These are phyloP conservation scores for Lentithecium fluviatile DNA, from an alignment of 495 filamentous ascomycete species.

Conservation along the genomic window DNA sequence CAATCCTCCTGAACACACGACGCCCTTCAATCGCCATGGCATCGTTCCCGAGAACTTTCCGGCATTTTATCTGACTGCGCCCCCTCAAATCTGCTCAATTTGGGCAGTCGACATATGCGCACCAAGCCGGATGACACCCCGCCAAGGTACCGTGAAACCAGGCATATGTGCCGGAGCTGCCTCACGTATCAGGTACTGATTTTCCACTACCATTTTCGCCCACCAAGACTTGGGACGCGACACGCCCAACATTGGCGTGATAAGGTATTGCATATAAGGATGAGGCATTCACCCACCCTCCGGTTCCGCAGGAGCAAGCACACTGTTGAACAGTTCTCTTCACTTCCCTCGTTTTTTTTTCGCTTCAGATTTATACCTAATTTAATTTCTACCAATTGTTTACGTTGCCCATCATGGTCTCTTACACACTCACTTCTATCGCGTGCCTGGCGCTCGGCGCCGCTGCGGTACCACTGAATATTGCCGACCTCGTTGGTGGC, in stretches of 20 bases:
- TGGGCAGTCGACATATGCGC: background rate
- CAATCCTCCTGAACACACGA: no score
- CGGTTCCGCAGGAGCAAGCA: background rate
- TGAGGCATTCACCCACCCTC: background rate
- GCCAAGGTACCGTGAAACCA: constrained; percentile 20
- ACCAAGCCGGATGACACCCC: constrained; percentile 7
- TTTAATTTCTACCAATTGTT: constrained; percentile 1
- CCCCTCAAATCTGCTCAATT: no score
- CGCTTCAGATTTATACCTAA: background rate
- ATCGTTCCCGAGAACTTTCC: no score
- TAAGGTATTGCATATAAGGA: constrained; percentile 4
- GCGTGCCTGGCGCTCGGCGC: background rate
- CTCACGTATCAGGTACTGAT: constrained; percentile 13
- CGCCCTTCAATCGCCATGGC: no score
- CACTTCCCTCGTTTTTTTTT: background rate
- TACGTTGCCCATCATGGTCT: constrained; percentile 14
- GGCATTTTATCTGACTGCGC: no score
- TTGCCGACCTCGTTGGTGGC: background rate
- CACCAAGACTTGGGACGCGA: background rate
- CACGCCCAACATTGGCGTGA: background rate
- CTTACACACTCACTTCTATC: constrained; percentile 9
- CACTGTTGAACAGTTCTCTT: constrained; percentile 20
- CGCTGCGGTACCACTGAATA: constrained; percentile 12
- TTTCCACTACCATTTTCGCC: background rate
- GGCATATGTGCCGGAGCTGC: constrained; percentile 2